Percentiles rank a stretch among this genome's conserved stretches.
These are phyloP conservation scores for Exidia glandulosa DNA, from an alignment of 768 basidiomycete genomes.

Conservation along the genomic window DNA sequence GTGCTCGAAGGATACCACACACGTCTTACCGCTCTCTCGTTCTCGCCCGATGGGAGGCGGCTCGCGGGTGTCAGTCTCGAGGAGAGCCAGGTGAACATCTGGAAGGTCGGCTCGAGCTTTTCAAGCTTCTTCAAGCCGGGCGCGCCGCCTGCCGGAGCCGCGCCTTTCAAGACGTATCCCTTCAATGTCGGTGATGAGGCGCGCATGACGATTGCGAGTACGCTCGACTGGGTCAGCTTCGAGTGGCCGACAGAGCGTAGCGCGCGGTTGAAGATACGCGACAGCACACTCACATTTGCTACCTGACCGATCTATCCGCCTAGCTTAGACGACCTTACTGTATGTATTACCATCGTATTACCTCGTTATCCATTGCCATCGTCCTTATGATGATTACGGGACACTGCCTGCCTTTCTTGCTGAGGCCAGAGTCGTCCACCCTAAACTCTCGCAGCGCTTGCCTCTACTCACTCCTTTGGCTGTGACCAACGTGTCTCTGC, in stretches of 20 bases:
- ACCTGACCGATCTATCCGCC: conserved; percentile 41
- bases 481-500: no score
- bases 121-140: conserved; percentile 85
- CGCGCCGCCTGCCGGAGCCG: conserved; percentile 73
- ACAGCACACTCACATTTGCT: conserved; percentile 77
- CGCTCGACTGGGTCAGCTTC: conserved; percentile 62
- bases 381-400: no score
- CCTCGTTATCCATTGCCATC: neutral
- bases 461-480: no score
- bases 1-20: conserved; percentile 88
- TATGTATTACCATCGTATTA: neutral
- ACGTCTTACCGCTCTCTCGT: conserved; percentile 71
- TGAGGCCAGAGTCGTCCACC: no score
- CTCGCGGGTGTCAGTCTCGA: conserved; percentile 80
- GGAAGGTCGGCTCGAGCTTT: conserved; percentile 92
- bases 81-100: conserved; percentile 75
- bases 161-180: conserved; percentile 79
- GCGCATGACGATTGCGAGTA: conserved; percentile 48
- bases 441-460: no score
- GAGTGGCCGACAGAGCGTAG: conserved; percentile 81
- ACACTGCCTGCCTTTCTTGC: no score
- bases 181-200: conserved; percentile 78
- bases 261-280: conserved; percentile 72
- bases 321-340: neutral
- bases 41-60: conserved; percentile 87